Evolutionary conservation across 2,329 filamentous ascomycete genomes (phyloP).

Genomic region (Didymella lethalis): DNA sequence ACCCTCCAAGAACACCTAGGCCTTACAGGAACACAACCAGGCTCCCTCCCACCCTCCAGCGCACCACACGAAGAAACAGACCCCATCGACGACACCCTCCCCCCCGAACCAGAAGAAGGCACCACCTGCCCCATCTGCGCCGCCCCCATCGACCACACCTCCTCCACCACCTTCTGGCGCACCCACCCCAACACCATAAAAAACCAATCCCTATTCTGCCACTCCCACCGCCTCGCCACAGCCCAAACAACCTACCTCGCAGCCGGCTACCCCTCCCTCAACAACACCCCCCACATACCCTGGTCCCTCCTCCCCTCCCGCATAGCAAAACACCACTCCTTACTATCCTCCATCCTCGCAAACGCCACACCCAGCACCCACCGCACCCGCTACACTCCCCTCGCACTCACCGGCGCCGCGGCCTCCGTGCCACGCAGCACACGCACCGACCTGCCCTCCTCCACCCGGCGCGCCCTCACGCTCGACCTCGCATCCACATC

Average conservation of each 20-base stretch:
- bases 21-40: slow-evolving; percentile 11
- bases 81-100: slow-evolving; percentile 27
- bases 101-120: slow-evolving; percentile 28
- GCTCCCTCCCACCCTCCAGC: slow-evolving; percentile 30
- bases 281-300: slow-evolving; percentile 71
- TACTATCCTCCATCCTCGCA: slow-evolving; percentile 67
- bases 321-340: slow-evolving; percentile 63
- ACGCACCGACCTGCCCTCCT: slow-evolving; percentile 55
- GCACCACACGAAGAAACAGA: slow-evolving; percentile 28
- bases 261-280: slow-evolving; percentile 48
- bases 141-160: slow-evolving; percentile 62
- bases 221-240: slow-evolving; percentile 42
- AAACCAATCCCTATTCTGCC: slow-evolving; percentile 59
- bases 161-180: slow-evolving; percentile 59
- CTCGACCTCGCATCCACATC: slow-evolving; percentile 28
- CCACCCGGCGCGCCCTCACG: slow-evolving; percentile 34
- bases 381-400: slow-evolving; percentile 31
- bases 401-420: slow-evolving; percentile 39
- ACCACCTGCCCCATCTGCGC: slow-evolving; percentile 72
- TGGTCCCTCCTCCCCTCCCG: slow-evolving; percentile 70
- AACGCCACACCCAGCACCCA: slow-evolving; percentile 44
- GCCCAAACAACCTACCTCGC: slow-evolving; percentile 56
- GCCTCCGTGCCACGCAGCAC: slow-evolving; percentile 28
- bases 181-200: slow-evolving; percentile 52
- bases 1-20: slow-evolving; percentile 29